Percentiles rank a stretch among this genome's conserved stretches.
These are phyloP conservation scores for Hemerocallis citrina DNA, from an alignment of 106 monocot genomes.

Conservation along the genomic window DNA sequence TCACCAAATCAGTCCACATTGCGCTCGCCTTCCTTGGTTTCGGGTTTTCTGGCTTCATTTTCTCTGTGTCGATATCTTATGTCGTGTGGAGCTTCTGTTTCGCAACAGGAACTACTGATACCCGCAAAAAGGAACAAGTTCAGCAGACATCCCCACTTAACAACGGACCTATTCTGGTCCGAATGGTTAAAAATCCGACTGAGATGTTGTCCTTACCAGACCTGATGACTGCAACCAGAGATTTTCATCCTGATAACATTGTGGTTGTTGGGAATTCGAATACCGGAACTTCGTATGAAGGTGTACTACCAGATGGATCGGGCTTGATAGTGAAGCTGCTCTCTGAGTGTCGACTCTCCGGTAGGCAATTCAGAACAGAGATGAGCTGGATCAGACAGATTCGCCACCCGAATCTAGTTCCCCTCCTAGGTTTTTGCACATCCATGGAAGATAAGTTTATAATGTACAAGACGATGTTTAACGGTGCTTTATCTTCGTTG, in stretches of 20 bases:
- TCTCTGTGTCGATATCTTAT: constrained; percentile 8
- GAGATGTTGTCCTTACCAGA: constrained; percentile 60
- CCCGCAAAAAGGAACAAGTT: no score
- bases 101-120: not conserved
- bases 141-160: constrained; percentile 4
- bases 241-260: constrained; percentile 36
- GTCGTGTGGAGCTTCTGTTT: constrained; percentile 11
- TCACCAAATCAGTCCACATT: no score
- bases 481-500: constrained; percentile 15
- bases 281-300: constrained; percentile 42
- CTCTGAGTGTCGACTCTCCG: constrained; percentile 19
- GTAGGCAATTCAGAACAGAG: constrained; percentile 43
- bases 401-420: constrained; percentile 63
- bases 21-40: constrained; percentile 9
- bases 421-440: constrained; percentile 45
- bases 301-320: constrained; percentile 50
- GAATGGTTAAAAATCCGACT: no score
- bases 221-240: constrained; percentile 38
- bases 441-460: constrained; percentile 38
- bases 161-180: no score
- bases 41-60: constrained; percentile 15
- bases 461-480: constrained; percentile 42
- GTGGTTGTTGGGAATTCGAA: constrained; percentile 22
- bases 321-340: constrained; percentile 59
- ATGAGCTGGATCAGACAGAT: constrained; percentile 43